phyloP scores from a whole-genome alignment of 1,139 yeast species.

The Debaryomyces subglobosus region DNA sequence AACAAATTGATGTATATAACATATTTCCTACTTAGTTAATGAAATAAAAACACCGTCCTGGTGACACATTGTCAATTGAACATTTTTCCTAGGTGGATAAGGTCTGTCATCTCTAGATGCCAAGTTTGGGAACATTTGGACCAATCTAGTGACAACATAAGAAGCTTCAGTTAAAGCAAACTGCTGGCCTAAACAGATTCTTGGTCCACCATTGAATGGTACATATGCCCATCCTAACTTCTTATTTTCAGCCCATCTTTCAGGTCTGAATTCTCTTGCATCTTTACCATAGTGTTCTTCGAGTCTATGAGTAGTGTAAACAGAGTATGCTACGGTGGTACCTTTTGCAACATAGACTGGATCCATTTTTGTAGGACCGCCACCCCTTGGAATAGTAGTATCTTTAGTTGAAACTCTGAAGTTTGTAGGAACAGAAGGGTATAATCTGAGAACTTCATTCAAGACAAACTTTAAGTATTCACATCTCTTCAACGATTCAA shows the following conservation, averaged over 20 bases:
- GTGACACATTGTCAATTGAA: conserved; percentile 32
- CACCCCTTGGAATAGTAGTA: conserved; percentile 56
- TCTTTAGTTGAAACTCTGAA: conserved; percentile 47
- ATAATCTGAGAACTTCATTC: conserved; percentile 55
- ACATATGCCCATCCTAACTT: conserved; percentile 55
- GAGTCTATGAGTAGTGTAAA: conserved; percentile 50
- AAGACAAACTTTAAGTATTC: conserved; percentile 50
- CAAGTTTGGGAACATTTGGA: conserved; percentile 43
- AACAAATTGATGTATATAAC: not conserved
- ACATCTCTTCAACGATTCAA: conserved; percentile 54
- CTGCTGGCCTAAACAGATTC: conserved; percentile 65
- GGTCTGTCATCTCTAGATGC: conserved; percentile 22
- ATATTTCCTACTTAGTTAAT: conserved; percentile 4
- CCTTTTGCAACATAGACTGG: conserved; percentile 54
- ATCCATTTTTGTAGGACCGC: conserved; percentile 44
- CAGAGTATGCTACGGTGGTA: conserved; percentile 45
- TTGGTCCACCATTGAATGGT: conserved; percentile 66
- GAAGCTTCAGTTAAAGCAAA: conserved; percentile 61
- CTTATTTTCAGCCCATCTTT: conserved; percentile 47
- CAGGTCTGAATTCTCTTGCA: conserved; percentile 50
- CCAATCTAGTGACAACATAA: conserved; percentile 48
- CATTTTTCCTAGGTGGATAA: conserved; percentile 28
- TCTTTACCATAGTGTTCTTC: conserved; percentile 51
- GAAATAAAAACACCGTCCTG: conserved; percentile 21
- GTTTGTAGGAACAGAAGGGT: conserved; percentile 60